Evolutionary conservation across 805 yeast genomes (phyloP), one percentile per base, ranked within the genome.

Genomic region (Saturnispora besseyi): DNA sequence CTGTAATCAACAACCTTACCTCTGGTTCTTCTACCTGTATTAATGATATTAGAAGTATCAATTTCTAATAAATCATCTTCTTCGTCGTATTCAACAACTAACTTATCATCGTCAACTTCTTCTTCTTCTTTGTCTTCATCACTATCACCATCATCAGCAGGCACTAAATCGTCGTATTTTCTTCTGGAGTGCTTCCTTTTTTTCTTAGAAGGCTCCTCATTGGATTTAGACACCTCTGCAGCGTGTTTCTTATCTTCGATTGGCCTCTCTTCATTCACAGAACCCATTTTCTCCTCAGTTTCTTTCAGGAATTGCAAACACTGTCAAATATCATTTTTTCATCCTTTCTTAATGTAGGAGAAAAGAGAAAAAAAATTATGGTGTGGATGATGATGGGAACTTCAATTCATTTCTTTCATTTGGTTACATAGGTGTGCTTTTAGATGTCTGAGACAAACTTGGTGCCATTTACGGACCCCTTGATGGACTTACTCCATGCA

Each of bases 1-100:
- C 79, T 73, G 65, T 84, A 89, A 67, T 89, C 96, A 58, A 90
- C 84, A 18, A 83, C 84, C 61, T 82, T 84, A 13, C 96, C 95
- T 57, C 97, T 78, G 7, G 96, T 89, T 72, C 96, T 85, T 68
- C 95, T 76, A 12, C 95, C 93, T 15, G 79, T 69, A n/a, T 84
- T 75, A 56, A 88, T 88, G 63, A 89, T 88, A 67, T 89, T 90
- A 37, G 88, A 71, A 37, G 84, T 73, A 61, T 87, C 95, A 57
- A 89, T 86, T 66, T 84, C 95, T 33, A 76, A 74, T 55, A 87
- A 71, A 59, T 84, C 91, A 58, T 86, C 95, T 33, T 85, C 93
- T 24, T 80, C 89, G 21, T 74, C 81, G 13, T 80, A 87, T 21
- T 78, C 88, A 33, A 74, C 82, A 31, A 74, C 68, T 38, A 76